Evolutionary conservation across 2,329 filamentous ascomycete genomes (phyloP).

Genomic region (Nothophaeocryptopus gaeumannii): DNA sequence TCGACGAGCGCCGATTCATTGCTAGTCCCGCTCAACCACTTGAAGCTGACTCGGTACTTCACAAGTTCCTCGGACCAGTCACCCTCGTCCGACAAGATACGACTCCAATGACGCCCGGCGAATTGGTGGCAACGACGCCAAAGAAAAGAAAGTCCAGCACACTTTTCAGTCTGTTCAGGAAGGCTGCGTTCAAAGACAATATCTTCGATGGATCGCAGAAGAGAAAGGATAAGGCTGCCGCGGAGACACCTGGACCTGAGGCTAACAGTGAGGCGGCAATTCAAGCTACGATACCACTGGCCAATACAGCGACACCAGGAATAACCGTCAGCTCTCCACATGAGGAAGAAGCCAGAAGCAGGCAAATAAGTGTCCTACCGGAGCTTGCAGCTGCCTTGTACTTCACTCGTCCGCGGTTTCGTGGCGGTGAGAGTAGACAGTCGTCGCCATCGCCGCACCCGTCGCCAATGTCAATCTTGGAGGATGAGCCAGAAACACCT

Average conservation of each 20-base stretch:
- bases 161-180: constrained; percentile 21
- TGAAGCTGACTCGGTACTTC: too few species aligned
- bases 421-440: constrained; percentile 10
- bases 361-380: constrained; percentile 11
- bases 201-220: constrained; percentile 1
- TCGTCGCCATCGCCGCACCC: constrained; percentile 5
- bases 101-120: not conserved
- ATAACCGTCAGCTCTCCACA: constrained; percentile 17
- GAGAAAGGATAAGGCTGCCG: not conserved
- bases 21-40: too few species aligned
- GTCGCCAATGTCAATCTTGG: too few species aligned
- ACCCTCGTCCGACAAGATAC: not conserved
- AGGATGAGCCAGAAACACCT: too few species aligned
- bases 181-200: constrained; percentile 13
- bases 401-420: constrained; percentile 11
- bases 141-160: constrained; percentile 20
- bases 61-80: too few species aligned
- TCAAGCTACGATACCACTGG: too few species aligned
- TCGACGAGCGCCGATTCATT: constrained; percentile 1
- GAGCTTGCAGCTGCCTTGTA: constrained; percentile 20
- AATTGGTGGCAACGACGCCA: not conserved
- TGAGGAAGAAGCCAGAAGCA: constrained; percentile 2
- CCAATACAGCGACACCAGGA: constrained; percentile 11
- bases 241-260: too few species aligned
- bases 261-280: too few species aligned